Evolutionary conservation across 1,284 basidiomycete genomes (phyloP), one percentile per base, ranked within the genome.

Genomic region (Ustilago esculenta): DNA sequence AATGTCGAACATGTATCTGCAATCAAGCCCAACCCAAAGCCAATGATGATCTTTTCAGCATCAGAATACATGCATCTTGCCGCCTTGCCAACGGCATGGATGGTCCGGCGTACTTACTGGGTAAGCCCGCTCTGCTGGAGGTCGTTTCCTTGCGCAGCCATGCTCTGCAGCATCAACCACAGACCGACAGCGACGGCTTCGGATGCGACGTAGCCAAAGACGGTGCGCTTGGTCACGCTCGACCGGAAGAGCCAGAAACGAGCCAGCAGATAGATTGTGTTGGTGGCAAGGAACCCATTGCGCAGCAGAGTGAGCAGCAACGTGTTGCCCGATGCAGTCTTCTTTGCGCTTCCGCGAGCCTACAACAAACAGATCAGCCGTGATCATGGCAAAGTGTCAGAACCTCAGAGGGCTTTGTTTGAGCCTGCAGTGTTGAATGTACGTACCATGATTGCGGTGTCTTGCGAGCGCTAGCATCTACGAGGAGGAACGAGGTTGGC

Each of bases 1-100:
- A 8, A 83, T 47, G 54, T 83, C 82, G 24, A 83, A 82, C 75
- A 83, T 79, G 73, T 83, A 82, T n/a, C 77, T 79, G 58, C 24
- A 3, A 17, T n/a, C 32, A 24, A n/a, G n/a, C n/a, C n/a, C n/a
- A n/a, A n/a, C n/a, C n/a, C n/a, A n/a, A n/a, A n/a, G n/a, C n/a
- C n/a, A n/a, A n/a, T n/a, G n/a, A n/a, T n/a, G n/a, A n/a, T n/a
- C n/a, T n/a, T n/a, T n/a, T n/a, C n/a, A n/a, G n/a, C n/a, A n/a
- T n/a, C n/a, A n/a, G n/a, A n/a, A n/a, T n/a, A n/a, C n/a, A n/a
- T n/a, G n/a, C n/a, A n/a, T n/a, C n/a, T n/a, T n/a, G n/a, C n/a
- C n/a, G n/a, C n/a, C n/a, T n/a, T n/a, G n/a, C n/a, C n/a, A n/a
- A n/a, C n/a, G n/a, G n/a, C n/a, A n/a, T n/a, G n/a, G n/a, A n/a